Evolutionary conservation across 164 flowering plant species (phyloP), one percentile per base, ranked within the genome.

Genomic region (Litsea cubeba): DNA sequence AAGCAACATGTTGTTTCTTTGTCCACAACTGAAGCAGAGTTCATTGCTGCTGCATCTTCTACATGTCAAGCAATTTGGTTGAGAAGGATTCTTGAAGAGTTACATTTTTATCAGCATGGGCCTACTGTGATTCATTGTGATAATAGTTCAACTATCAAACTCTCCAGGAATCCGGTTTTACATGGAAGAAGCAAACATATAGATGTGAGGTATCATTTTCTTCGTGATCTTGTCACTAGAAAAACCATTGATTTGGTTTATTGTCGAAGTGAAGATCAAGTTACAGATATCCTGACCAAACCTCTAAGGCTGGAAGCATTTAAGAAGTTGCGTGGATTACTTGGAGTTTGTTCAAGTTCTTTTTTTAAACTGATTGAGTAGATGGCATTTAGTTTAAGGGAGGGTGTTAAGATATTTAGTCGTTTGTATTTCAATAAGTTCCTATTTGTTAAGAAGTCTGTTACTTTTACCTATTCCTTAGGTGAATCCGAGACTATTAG

Each of bases 211-310:
- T 70, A 26, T 54, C 20, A 54, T 24, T 50, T 51, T 54, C 7
- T 70, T 7, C 12, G 17, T 7, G 63, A 70, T 54, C 62, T 23
- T 35, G 11, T 23, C 26, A 50, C 51, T 24, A n/a, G 24, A 5
- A 62, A 28, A 20, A 50, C 25, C 50, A 70, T 70, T 22, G 30
- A 70, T 20, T 28, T 50, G 26, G 12, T 22, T 7, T 49, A 50
- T 50, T 50, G 30, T 46, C 1, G 20, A 46, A 70, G 72, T 49
- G 72, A 70, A 70, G 62, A 70, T 7, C 62, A 70, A 50, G 3
- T 65, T 24, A 40, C 3, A 23, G 20, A 62, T n/a, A 62, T 62
- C 7, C 20, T 62, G 8, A 62, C 65, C 8, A 62, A 62, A n/a
- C 65, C 65, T n/a, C 12, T 62, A 6, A 62, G 2, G 65, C 20